Conservation (phyloP, 2,329 filamentous ascomycete genomes). For the Paecilomyces sp. region DNA sequence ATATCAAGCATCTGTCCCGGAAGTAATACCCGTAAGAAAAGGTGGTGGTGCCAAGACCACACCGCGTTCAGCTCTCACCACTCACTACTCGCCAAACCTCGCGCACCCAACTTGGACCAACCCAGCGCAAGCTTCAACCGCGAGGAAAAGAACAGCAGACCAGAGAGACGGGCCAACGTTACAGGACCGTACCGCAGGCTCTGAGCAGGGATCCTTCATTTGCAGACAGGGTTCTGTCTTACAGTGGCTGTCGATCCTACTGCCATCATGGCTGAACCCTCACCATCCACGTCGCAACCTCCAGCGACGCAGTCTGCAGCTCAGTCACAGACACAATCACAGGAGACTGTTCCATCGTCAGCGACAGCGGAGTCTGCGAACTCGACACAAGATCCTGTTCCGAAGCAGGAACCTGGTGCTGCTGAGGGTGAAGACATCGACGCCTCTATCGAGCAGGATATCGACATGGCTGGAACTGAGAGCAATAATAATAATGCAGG, state of each 20-base stretch:
- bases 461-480: conserved; percentile 26
- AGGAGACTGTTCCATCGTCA: conserved; percentile 11
- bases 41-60: neutral
- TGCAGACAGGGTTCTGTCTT: neutral
- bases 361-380: conserved; percentile 15
- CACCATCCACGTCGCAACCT: conserved; percentile 18
- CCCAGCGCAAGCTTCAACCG: neutral
- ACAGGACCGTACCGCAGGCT: neutral
- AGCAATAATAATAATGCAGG: conserved; percentile 12
- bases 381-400: conserved; percentile 6
- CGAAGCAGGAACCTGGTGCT: conserved; percentile 16
- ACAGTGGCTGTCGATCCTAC: neutral
- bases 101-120: neutral
- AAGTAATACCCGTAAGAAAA: neutral
- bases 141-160: neutral
- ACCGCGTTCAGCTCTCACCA: neutral
- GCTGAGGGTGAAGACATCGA: conserved; percentile 21
- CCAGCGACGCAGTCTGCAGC: conserved; percentile 16
- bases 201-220: neutral
- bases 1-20: neutral
- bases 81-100: neutral
- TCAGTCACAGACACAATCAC: conserved; percentile 9
- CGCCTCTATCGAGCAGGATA: conserved; percentile 28
- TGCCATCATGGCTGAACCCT: conserved; percentile 1
- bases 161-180: neutral